phyloP scores from a whole-genome alignment of 2,329 filamentous ascomycete genomes.

The Penicillium freii region DNA sequence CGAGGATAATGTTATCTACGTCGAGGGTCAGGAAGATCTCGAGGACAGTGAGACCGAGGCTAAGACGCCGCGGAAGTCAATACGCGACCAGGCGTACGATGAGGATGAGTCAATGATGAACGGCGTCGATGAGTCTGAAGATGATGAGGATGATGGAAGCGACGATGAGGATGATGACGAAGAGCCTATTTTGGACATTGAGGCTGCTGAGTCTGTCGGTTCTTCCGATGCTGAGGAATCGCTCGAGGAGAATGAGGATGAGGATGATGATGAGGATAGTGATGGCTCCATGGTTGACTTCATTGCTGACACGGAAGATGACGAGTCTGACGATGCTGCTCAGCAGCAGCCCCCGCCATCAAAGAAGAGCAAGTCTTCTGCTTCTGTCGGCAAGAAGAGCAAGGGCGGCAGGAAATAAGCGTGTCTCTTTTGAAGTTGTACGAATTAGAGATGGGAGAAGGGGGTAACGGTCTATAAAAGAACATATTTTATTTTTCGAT shows the following conservation, averaged over 20 bases:
- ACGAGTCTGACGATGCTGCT: constrained; percentile 34
- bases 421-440: constrained; percentile 11
- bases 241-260: constrained; percentile 60
- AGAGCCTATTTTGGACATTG: constrained; percentile 45
- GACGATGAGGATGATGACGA: constrained; percentile 55
- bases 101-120: constrained; percentile 46
- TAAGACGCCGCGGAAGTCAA: constrained; percentile 37
- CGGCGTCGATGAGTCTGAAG: constrained; percentile 45
- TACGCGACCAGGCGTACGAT: constrained; percentile 40
- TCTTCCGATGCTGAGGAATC: constrained; percentile 48
- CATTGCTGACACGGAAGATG: constrained; percentile 49
- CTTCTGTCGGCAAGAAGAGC: constrained; percentile 30
- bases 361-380: constrained; percentile 37
- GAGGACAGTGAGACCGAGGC: constrained; percentile 41
- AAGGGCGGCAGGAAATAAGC: constrained; percentile 36
- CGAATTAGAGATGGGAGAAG: constrained; percentile 13
- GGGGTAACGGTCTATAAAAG: constrained; percentile 21
- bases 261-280: constrained; percentile 64
- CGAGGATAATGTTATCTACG: constrained; percentile 76
- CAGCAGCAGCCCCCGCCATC: constrained; percentile 29
- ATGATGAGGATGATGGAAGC: constrained; percentile 51
- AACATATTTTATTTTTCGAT: constrained; percentile 18
- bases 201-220: constrained; percentile 44
- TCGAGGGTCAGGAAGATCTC: constrained; percentile 73
- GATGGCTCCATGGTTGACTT: constrained; percentile 49